These are phyloP conservation scores for Tephrocybe rancida DNA, from an alignment of 768 basidiomycete species.

Conservation along the genomic window DNA sequence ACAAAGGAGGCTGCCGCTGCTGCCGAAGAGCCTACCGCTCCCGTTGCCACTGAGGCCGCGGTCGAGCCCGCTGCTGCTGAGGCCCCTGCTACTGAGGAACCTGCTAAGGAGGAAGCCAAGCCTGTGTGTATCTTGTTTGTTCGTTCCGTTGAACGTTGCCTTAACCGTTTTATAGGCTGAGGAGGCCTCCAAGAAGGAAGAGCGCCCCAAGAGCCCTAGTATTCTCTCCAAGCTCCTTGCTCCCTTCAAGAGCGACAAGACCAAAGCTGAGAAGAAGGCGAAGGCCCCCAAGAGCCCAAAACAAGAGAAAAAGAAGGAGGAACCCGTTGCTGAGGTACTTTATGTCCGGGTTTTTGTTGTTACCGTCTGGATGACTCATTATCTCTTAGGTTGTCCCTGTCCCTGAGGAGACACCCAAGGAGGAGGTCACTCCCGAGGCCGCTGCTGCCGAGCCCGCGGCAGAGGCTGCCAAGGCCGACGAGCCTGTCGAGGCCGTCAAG, in stretches of 20 bases:
- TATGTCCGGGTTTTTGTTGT: not conserved
- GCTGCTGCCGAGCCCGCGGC: slow-evolving; percentile 30
- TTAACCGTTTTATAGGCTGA: slow-evolving; percentile 32
- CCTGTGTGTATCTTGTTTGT: slow-evolving; percentile 30
- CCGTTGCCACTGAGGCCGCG: slow-evolving; percentile 18
- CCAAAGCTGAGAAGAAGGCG: slow-evolving; percentile 58
- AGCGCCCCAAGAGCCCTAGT: slow-evolving; percentile 79
- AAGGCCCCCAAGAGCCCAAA: slow-evolving; percentile 77
- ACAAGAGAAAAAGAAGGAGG: slow-evolving; percentile 84
- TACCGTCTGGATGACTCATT: not conserved
- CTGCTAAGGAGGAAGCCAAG: slow-evolving; percentile 43
- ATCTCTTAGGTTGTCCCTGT: slow-evolving; percentile 36
- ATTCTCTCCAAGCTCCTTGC: slow-evolving; percentile 79
- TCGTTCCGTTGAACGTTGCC: slow-evolving; percentile 5
- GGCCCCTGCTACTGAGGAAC: slow-evolving; percentile 26
- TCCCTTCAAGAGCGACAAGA: slow-evolving; percentile 74
- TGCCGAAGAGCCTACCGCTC: slow-evolving; percentile 22
- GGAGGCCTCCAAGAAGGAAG: slow-evolving; percentile 69
- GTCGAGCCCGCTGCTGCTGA: slow-evolving; percentile 19
- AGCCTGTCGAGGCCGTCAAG: slow-evolving; percentile 63
- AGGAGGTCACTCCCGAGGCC: slow-evolving; percentile 31
- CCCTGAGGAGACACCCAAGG: slow-evolving; percentile 42
- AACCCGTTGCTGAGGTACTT: slow-evolving; percentile 49
- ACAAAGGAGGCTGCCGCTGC: slow-evolving; percentile 36
- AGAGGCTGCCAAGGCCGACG: slow-evolving; percentile 46